Conservation (phyloP, 257 asterid species). For the Ophiorrhiza pumila region DNA sequence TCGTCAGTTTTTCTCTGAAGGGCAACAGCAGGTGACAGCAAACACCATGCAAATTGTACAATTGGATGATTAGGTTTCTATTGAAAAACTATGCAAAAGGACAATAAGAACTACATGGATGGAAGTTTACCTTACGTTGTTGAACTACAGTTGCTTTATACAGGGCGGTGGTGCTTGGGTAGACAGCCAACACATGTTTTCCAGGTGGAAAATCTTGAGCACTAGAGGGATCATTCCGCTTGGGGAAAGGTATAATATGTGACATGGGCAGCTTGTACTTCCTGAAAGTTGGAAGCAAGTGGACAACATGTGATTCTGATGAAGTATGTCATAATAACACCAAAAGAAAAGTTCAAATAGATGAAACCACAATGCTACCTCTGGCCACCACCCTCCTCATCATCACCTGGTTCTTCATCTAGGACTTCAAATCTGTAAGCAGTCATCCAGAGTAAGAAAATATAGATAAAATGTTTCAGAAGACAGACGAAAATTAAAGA, state of each 20-base stretch:
- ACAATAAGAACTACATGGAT: neutral
- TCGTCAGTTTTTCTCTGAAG: slow-evolving; percentile 82
- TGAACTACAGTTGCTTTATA: slow-evolving; percentile 94
- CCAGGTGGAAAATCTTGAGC: slow-evolving; percentile 82
- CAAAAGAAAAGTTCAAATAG: neutral
- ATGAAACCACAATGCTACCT: slow-evolving; percentile 37
- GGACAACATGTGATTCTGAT: slow-evolving; percentile 1
- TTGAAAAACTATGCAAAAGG: neutral
- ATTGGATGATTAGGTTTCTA: neutral
- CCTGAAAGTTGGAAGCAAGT: slow-evolving; percentile 46
- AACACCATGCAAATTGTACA: slow-evolving; percentile 22
- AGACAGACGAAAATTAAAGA: neutral
- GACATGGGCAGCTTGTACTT: slow-evolving; percentile 90
- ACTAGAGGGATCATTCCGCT: slow-evolving; percentile 60
- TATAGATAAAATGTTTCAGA: neutral
- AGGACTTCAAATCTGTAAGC: slow-evolving; percentile 77
- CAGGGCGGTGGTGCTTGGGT: slow-evolving; percentile 93
- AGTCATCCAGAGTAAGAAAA: neutral
- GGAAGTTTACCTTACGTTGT: slow-evolving; percentile 67
- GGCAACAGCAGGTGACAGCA: slow-evolving; percentile 24
- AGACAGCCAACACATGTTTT: slow-evolving; percentile 85
- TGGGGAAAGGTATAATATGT: slow-evolving; percentile 89
- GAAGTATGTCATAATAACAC: neutral
- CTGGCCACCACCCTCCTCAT: slow-evolving; percentile 90
- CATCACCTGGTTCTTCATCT: slow-evolving; percentile 98